Base-by-base conservation (phyloP, 2,329 filamentous ascomycete genomes). In the Aspergillus awamori region DNA sequence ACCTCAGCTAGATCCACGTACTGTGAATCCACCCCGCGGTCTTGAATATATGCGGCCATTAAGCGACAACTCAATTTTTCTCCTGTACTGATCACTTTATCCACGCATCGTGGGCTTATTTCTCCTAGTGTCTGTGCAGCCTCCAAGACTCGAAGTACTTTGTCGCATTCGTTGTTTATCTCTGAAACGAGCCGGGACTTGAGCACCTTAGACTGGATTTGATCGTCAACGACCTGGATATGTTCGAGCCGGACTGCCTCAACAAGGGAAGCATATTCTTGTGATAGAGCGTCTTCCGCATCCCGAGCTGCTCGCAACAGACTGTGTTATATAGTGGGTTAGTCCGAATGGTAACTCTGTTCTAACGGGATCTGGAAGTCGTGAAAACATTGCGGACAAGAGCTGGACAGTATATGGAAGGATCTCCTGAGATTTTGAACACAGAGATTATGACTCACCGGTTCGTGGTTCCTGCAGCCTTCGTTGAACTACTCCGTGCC, bases 61-160 rank as follows among this genome's bases (percentile, higher is more conserved):
- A 95, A 95, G 33, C 89, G 86, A 77, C 94, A 98, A 78, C 92
- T 96, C 67, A 99, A 82, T 80, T 97, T 98, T 83, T 99, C 95
- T 58, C 95, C 95, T 69, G 95, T 93, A 75, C 93, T 96, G 63
- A 98, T 89, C 64, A 99, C 92, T 69, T 94, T 90, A 72, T 95
- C 91, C 75, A 93, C 91, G 61, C 89, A 89, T 69, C 89, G 85
- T 5, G 89, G 86, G 74, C 91, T 92, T 71, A 93, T 90, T 75
- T 93, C 90, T 24, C 81, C 81, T 28, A 83, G 75, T 4, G 80
- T 82, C 69, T 88, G 86, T 22, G 87, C 86, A 20, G 86, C 86
- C 69, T 87, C 84, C 58, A 89, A 74, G 45, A 89, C 95, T 78
- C 92, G 93, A 66, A 89, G 81, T 61, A 98, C 85, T 72, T 89